Conservation (phyloP, 2,329 filamentous ascomycete genomes). For the Aspergillus viridinutans region DNA sequence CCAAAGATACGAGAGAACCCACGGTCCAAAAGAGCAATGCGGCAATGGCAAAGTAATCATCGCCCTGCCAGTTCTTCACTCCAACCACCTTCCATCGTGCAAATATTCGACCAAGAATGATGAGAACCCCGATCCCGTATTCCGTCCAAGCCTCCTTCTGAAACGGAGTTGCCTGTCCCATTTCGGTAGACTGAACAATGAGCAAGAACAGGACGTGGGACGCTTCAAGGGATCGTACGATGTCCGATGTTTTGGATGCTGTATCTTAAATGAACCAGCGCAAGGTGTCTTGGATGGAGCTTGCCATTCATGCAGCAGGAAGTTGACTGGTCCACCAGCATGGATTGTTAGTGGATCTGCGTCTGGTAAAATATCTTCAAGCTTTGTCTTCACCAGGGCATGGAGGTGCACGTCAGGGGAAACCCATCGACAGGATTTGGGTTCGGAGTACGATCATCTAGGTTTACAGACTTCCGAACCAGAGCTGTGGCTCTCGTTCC, state of each 20-base stretch:
- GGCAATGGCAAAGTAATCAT: conserved; percentile 41
- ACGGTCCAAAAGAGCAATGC: conserved; percentile 39
- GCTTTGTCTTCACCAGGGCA: background rate
- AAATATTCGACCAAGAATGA: conserved; percentile 39
- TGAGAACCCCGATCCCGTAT: conserved; percentile 37
- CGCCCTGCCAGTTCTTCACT: conserved; percentile 39
- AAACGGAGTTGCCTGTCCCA: conserved; percentile 32
- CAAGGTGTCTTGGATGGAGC: background rate
- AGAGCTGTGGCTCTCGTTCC: no score
- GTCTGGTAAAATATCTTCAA: background rate
- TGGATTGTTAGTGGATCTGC: background rate
- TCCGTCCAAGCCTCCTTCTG: conserved; percentile 44
- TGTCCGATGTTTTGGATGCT: background rate
- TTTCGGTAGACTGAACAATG: background rate
- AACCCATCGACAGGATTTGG: background rate
- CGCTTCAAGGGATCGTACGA: background rate
- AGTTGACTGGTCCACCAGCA: background rate
- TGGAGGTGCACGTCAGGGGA: background rate
- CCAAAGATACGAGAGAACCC: background rate
- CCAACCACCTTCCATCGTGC: conserved; percentile 39
- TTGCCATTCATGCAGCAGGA: background rate
- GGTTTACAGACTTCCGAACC: no score
- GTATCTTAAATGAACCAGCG: background rate
- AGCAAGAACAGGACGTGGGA: background rate
- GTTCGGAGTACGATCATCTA: background rate